Conservation (phyloP, 2,329 filamentous ascomycete genomes). For the Lecanicillium sp. region DNA sequence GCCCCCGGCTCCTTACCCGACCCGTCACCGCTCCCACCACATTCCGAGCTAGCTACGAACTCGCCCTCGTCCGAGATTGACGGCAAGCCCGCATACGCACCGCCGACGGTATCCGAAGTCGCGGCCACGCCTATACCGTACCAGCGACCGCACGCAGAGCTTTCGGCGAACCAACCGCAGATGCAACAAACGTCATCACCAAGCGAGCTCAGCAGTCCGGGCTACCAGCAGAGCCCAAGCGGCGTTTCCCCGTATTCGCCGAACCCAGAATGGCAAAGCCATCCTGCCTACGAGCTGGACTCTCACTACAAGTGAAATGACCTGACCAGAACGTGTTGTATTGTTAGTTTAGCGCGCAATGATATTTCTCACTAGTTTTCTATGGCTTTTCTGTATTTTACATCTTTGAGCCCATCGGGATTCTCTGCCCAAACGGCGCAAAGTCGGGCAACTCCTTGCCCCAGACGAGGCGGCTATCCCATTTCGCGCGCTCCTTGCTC, state of each 20-base stretch:
- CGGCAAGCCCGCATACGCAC: background rate
- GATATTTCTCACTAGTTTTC: background rate
- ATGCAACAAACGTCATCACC: background rate
- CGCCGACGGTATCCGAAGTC: constrained; percentile 1
- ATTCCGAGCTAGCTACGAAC: constrained; percentile 4
- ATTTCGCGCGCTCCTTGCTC: constrained; percentile 10
- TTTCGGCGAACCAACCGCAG: background rate
- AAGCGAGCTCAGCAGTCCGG: constrained; percentile 7
- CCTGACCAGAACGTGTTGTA: background rate
- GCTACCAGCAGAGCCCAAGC: background rate
- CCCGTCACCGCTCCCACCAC: background rate
- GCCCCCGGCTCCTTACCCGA: background rate
- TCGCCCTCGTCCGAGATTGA: constrained; percentile 9
- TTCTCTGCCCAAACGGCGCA: constrained; percentile 7
- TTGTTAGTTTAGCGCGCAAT: background rate
- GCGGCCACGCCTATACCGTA: background rate
- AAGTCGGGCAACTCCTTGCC: constrained; percentile 11
- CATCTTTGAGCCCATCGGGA: constrained; percentile 9
- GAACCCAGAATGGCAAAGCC: background rate
- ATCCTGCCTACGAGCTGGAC: constrained; percentile 9
- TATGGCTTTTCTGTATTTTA: background rate
- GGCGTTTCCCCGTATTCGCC: background rate
- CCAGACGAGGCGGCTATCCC: constrained; percentile 14
- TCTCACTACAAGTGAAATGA: background rate
- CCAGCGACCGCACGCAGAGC: background rate